Conservation (phyloP, 495 filamentous ascomycete species). For the Neurospora sp. region DNA sequence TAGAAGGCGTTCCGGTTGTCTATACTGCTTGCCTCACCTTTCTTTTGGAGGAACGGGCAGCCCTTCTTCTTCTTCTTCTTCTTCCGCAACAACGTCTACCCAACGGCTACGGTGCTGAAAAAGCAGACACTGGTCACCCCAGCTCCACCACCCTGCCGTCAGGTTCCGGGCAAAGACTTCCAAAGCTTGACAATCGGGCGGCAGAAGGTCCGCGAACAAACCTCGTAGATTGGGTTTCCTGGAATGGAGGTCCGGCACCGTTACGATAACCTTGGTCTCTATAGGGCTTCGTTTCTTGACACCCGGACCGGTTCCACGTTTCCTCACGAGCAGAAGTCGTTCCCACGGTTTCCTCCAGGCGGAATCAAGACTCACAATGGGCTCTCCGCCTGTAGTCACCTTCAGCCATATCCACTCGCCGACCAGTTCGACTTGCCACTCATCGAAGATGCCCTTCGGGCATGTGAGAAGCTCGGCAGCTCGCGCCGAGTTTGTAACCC, state of each 20-base stretch:
- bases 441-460: slow-evolving; percentile 40
- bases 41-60: background rate
- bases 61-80: background rate
- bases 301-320: slow-evolving; percentile 6
- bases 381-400: slow-evolving; percentile 58
- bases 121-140: slow-evolving; percentile 77
- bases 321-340: slow-evolving; percentile 60
- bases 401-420: slow-evolving; percentile 96
- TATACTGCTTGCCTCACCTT: background rate
- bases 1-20: background rate
- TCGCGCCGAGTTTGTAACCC: slow-evolving; percentile 75
- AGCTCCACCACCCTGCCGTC: slow-evolving; percentile 80
- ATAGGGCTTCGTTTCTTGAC: slow-evolving; percentile 19
- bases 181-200: slow-evolving; percentile 48
- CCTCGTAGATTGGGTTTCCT: slow-evolving; percentile 58
- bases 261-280: slow-evolving; percentile 46
- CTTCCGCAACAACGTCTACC: slow-evolving; percentile 23
- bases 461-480: slow-evolving; percentile 47
- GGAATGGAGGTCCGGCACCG: slow-evolving; percentile 85
- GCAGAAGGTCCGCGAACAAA: slow-evolving; percentile 37
- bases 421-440: slow-evolving; percentile 51
- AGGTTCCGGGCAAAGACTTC: slow-evolving; percentile 86
- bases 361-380: slow-evolving; percentile 56
- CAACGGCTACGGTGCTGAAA: slow-evolving; percentile 69
- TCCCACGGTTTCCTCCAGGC: slow-evolving; percentile 82